phyloP scores from a whole-genome alignment of 768 basidiomycete genomes.

The Psilocybe azurescens region DNA sequence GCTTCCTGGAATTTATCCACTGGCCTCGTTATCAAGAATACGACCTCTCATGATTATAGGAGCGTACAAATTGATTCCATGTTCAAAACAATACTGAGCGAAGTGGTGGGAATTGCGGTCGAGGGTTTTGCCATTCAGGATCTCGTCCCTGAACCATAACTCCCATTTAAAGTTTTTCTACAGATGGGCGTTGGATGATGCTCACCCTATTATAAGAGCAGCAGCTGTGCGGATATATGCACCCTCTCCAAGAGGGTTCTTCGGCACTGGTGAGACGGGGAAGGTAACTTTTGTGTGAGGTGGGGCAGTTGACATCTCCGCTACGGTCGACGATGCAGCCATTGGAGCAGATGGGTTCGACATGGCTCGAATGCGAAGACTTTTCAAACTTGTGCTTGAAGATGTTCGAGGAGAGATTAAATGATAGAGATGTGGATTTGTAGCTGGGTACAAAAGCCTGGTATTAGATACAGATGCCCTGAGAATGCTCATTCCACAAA shows the following conservation, averaged over 20 bases:
- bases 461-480: conserved; percentile 12
- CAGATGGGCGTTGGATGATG: neutral
- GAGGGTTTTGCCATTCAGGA: conserved; percentile 89
- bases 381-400: neutral
- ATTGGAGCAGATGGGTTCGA: conserved; percentile 30
- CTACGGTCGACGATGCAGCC: conserved; percentile 14
- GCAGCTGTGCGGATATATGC: conserved; percentile 75
- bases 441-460: conserved; percentile 10
- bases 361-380: conserved; percentile 17
- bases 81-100: conserved; percentile 87
- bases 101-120: conserved; percentile 88
- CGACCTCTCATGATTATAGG: conserved; percentile 6
- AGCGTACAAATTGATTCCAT: conserved; percentile 78
- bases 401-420: neutral
- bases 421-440: conserved; percentile 2
- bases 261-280: conserved; percentile 59
- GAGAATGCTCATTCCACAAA: conserved; percentile 23
- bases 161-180: neutral
- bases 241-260: conserved; percentile 73
- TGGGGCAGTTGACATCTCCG: conserved; percentile 13
- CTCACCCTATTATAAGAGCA: conserved; percentile 78
- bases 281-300: conserved; percentile 38
- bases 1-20: conserved; percentile 58
- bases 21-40: conserved; percentile 31
- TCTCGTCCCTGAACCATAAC: conserved; percentile 70